phyloP scores from a whole-genome alignment of 805 yeast species.

The Yarrowia sp. region DNA sequence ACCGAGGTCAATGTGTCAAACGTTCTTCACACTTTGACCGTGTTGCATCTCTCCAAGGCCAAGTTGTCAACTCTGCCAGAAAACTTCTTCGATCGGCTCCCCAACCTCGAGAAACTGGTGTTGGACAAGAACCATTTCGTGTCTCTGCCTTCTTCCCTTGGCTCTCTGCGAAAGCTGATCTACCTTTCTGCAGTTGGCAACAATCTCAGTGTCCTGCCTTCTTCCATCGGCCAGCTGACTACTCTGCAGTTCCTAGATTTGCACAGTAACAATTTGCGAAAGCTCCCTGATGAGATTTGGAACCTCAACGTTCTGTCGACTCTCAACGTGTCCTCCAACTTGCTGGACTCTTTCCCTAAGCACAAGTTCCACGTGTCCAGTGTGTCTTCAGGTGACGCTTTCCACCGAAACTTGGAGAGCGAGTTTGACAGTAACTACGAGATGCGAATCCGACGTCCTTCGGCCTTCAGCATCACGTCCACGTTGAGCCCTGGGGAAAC shows the following conservation, averaged over 20 bases:
- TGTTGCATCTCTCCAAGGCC: conserved; percentile 75
- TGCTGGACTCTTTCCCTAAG: conserved; percentile 56
- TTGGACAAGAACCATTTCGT: conserved; percentile 81
- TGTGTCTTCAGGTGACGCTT: conserved; percentile 32
- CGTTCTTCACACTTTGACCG: conserved; percentile 57
- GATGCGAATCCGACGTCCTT: conserved; percentile 23
- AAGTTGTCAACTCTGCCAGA: conserved; percentile 71
- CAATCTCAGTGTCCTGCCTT: conserved; percentile 68
- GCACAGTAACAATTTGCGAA: conserved; percentile 77
- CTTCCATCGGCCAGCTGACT: conserved; percentile 55
- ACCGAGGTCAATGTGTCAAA: conserved; percentile 59
- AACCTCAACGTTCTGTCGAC: conserved; percentile 51
- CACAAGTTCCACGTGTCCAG: conserved; percentile 33
- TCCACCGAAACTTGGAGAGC: conserved; percentile 10
- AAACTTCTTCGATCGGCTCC: conserved; percentile 56
- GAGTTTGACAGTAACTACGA: conserved; percentile 28
- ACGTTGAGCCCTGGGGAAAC: conserved; percentile 22
- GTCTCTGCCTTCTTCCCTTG: conserved; percentile 66
- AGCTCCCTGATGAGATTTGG: conserved; percentile 67
- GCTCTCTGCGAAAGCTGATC: conserved; percentile 54
- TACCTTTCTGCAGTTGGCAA: conserved; percentile 71
- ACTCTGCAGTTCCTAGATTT: conserved; percentile 67
- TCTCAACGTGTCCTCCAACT: conserved; percentile 72
- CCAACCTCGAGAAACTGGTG: conserved; percentile 66
- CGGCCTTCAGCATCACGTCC: conserved; percentile 9